These are phyloP conservation scores for Desmodesmus armatus DNA, from an alignment of 139 green algal genomes.

Conservation along the genomic window DNA sequence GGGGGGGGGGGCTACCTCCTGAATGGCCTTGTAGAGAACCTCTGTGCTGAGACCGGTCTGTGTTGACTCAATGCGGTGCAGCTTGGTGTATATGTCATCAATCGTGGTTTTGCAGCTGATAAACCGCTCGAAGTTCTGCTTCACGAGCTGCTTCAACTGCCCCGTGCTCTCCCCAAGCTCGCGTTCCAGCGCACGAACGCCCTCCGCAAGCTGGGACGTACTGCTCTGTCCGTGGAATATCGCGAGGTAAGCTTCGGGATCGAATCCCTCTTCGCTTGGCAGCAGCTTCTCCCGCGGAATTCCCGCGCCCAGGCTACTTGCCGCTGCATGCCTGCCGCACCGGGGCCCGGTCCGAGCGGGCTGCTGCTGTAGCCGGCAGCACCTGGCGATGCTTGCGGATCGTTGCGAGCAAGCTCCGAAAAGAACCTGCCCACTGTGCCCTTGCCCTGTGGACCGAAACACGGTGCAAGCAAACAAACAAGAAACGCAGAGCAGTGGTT, in stretches of 20 bases:
- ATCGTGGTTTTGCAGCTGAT: conserved; percentile 90
- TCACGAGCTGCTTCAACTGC: conserved; percentile 83
- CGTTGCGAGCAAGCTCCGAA: background rate
- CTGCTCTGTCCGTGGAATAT: conserved; percentile 53
- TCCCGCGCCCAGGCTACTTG: background rate
- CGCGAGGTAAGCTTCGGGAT: conserved; percentile 65
- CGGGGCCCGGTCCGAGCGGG: background rate
- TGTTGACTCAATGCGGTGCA: conserved; percentile 61
- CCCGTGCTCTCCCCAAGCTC: conserved; percentile 73
- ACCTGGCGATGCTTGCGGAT: no score
- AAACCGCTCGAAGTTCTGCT: conserved; percentile 93
- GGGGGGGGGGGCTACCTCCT: background rate
- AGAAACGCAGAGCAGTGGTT: no score
- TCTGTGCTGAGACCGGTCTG: conserved; percentile 41
- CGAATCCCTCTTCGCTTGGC: conserved; percentile 62
- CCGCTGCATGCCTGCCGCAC: background rate
- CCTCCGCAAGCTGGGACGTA: conserved; percentile 60
- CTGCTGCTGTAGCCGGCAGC: background rate
- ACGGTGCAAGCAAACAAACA: no score
- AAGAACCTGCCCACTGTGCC: conserved; percentile 50
- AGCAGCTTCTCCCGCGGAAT: conserved; percentile 47
- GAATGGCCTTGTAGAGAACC: conserved; percentile 49
- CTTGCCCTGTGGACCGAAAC: background rate
- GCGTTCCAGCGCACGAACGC: conserved; percentile 56
- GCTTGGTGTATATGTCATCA: conserved; percentile 76